Conservation (phyloP, 352 stramenopile species). For the Pythium rhizo-oryzae region DNA sequence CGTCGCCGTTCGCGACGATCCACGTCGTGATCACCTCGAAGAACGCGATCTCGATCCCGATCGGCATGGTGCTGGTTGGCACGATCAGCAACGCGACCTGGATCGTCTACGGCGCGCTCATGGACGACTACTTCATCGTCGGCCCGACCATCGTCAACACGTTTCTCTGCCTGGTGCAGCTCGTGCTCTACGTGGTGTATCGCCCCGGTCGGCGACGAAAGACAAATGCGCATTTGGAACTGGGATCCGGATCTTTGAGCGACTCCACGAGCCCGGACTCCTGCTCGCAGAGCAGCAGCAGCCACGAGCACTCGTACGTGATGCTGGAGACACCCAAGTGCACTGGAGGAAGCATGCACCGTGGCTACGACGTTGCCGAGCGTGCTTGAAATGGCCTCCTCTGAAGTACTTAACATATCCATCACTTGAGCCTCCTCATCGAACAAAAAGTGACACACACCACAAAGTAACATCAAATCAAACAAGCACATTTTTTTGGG, state of each 20-base stretch:
- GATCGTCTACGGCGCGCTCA: constrained; percentile 44
- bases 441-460: neutral
- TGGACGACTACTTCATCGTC: constrained; percentile 46
- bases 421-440: too few species aligned
- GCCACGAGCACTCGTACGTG: constrained; percentile 27
- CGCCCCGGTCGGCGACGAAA: constrained; percentile 28
- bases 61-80: constrained; percentile 46
- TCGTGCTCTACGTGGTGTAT: constrained; percentile 50
- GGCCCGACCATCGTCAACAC: constrained; percentile 45
- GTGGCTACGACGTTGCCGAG: constrained; percentile 1
- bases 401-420: too few species aligned
- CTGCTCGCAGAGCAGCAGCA: constrained; percentile 2
- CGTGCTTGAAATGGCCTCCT: neutral
- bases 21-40: constrained; percentile 43
- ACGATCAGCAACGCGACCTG: constrained; percentile 52
- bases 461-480: neutral
- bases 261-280: constrained; percentile 18
- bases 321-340: constrained; percentile 29
- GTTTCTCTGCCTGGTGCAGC: constrained; percentile 40
- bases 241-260: neutral
- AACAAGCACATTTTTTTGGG: neutral
- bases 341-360: neutral
- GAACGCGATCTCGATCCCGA: constrained; percentile 48
- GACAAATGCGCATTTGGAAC: neutral
- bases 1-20: constrained; percentile 51